Conservation (phyloP, 163 green algal genomes). For the Scenedesmus sp. region DNA sequence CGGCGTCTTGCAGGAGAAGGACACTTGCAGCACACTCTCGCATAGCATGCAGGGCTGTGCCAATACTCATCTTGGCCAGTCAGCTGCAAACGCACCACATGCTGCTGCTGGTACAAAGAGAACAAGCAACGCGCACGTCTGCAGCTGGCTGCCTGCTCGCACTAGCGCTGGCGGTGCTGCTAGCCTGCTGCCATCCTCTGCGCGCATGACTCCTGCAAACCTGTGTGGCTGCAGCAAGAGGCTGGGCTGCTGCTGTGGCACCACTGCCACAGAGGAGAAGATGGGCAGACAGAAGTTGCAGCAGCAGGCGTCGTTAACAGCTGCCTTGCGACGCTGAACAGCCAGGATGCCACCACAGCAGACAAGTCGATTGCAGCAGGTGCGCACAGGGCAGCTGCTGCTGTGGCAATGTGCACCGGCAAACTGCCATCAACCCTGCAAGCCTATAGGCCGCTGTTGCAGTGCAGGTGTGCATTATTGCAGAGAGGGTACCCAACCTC, state of each 20-base stretch:
- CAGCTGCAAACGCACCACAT: not conserved
- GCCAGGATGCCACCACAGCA: not conserved
- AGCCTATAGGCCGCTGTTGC: not conserved
- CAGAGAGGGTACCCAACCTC: not conserved
- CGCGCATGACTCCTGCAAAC: not conserved
- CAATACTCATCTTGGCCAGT: too few relatives aligned
- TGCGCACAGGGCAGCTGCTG: not conserved
- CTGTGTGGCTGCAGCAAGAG: conserved; percentile 35
- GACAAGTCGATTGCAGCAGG: conserved; percentile 37
- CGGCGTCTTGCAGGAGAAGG: not conserved
- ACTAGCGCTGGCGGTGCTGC: not conserved
- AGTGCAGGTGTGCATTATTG: too few relatives aligned
- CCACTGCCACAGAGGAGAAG: conserved; percentile 21
- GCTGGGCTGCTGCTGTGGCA: conserved; percentile 45
- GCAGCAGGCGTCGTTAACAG: conserved; percentile 19
- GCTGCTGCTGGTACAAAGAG: not conserved
- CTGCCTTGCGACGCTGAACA: conserved; percentile 27
- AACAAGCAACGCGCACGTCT: not conserved
- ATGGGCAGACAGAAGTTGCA: conserved; percentile 27
- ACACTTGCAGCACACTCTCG: not conserved
- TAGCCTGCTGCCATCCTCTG: too few relatives aligned
- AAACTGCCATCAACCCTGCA: not conserved
- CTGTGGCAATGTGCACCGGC: too few relatives aligned
- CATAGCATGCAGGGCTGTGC: not conserved
- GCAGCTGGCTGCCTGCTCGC: not conserved